Evolutionary conservation across 495 filamentous ascomycete genomes (phyloP), one percentile per base, ranked within the genome.

Genomic region (Tirmania nivea): DNA sequence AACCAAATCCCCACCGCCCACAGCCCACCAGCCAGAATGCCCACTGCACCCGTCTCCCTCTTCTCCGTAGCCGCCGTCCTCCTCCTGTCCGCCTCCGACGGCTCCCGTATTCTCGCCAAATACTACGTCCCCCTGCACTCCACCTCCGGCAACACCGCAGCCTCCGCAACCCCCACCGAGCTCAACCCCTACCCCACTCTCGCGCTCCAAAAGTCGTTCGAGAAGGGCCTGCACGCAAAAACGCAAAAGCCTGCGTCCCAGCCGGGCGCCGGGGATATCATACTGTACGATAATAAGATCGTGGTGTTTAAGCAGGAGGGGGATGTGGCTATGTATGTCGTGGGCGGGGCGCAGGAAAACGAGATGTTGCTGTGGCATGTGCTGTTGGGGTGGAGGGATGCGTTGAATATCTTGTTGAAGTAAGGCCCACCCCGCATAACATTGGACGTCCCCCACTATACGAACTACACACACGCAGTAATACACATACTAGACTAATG

Each of bases 241-340:
- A 97, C 90, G 14, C 86, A 84, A 59, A 97, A 97, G 72, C 84
- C 88, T 63, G 84, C 78, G 21, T 84, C 81, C 53, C 12, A 45
- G 14, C 39, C 39, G 1, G 14, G 14, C 39, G 39, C 39, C 39
- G 39, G 14, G 14, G 90, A 97, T 69, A 86, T 97, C 60, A 93
- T 97, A 53, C 77, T 96, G 50, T 96, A 93, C 70, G 90, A 96
- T 68, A 86, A 85, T 69, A 78, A 83, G 58, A 78, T 96, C 35
- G 86, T 96, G 35, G 84, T 96, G 35, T 99, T 93, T 74, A 96
- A 96, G 77, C 81, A 80, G 69, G 90, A 97, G 73, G 84, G 83
- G 59, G 90, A 99, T 68, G 86, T 99, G 31, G 92, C 93, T 79
- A 74, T 97, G 53, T 97, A 94, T 65, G 87, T 95, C 25, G 84